Evolutionary conservation across 148 eudicot species (phyloP).

Genomic region (Rheum nobile): DNA sequence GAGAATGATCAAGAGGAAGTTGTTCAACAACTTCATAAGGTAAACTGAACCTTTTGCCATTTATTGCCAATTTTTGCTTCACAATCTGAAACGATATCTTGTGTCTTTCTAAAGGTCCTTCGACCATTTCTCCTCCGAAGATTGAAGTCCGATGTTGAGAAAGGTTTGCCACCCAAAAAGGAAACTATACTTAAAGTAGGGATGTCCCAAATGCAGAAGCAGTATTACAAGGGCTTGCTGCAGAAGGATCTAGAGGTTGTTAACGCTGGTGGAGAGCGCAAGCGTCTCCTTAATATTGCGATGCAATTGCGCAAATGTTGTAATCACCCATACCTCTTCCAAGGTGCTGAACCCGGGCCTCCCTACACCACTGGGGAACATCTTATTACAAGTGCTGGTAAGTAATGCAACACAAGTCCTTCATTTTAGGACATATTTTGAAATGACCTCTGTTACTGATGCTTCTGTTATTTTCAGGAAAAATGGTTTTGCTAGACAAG

Average conservation of each 20-base stretch:
- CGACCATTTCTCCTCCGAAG: slow-evolving; percentile 89
- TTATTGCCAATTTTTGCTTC: not conserved
- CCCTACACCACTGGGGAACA: slow-evolving; percentile 91
- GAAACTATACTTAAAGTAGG: slow-evolving; percentile 96
- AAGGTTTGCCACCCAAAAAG: slow-evolving; percentile 92
- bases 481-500: slow-evolving; percentile 94
- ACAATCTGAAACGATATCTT: not conserved
- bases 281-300: slow-evolving; percentile 84
- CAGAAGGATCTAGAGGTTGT: slow-evolving; percentile 99
- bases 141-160: slow-evolving; percentile 93
- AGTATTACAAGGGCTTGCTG: slow-evolving; percentile 73
- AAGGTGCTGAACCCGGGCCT: slow-evolving; percentile 98
- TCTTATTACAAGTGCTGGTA: slow-evolving; percentile 81
- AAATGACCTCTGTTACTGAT: not conserved
- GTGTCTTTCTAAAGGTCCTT: slow-evolving; percentile 27
- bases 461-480: slow-evolving; percentile 35
- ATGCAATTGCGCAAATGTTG: slow-evolving; percentile 98
- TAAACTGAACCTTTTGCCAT: not conserved
- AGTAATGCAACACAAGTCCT: slow-evolving; percentile 1
- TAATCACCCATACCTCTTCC: slow-evolving; percentile 92
- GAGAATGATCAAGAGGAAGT: slow-evolving; percentile 94
- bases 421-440: not conserved
- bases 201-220: slow-evolving; percentile 99
- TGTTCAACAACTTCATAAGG: slow-evolving; percentile 91
- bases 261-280: slow-evolving; percentile 94